Base-by-base conservation (phyloP, 169 alveolate genomes). In the Eimeria maxima region DNA sequence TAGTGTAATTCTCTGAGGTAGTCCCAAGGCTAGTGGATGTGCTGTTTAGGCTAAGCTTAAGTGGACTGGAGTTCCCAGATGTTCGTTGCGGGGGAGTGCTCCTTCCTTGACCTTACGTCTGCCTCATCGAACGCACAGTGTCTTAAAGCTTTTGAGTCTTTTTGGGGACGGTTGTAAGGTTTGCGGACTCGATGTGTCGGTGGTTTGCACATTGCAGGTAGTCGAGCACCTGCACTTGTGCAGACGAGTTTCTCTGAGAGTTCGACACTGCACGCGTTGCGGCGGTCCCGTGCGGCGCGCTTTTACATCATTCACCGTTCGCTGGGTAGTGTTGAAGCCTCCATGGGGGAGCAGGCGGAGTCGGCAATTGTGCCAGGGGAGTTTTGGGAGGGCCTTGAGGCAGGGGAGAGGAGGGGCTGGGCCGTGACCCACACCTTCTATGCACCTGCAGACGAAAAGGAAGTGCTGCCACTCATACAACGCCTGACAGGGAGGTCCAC, bases 171-270 rank as follows among this genome's bases (percentile, higher is more conserved):
- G 42, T 65, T 24, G 74, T 4, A 10, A 3, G 42, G 74, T 24
- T 20, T n/a, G 74, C 24, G 44, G 33, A 24, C 38, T 73, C 24
- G 13, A 7, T 42, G 22, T 71, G 81, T 29, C 16, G 20, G 13
- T 83, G 55, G 16, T 83, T 44, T 81, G 90, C 45, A 3, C 50
- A 76, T 27, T 50, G 71, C 74, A 83, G 91, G 45, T 13, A 14
- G 53, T 10, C 76, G 91, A 47, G 57, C n/a, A 53, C 16, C 74
- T 83, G 91, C 53, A 20, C 42, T 53, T 14, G 91, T 57, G 42
- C 71, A 83, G 91, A 55, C 91, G 53, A 6, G 18, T 27, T 83
- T 83, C 50, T 38, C 91, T 8, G 74, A 83, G 91, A 83, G 91
- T 83, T 27, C 44, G 50, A n/a, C 50, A 13, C 74, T 83, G 91